Base-by-base conservation (phyloP, 768 basidiomycete species). In the Xerocomellus intermedius region DNA sequence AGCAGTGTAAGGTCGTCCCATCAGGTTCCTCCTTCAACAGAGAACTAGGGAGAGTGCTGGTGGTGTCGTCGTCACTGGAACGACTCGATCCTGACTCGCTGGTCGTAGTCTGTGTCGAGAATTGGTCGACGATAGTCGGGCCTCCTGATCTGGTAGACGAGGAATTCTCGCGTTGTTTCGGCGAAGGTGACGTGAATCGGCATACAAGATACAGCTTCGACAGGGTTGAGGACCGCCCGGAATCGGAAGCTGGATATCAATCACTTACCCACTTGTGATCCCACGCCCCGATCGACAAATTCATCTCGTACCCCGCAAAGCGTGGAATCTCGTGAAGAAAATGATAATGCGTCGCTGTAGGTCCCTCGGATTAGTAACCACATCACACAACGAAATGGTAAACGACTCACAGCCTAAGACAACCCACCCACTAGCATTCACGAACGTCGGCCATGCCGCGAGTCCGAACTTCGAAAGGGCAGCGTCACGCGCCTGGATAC, bases 1-100 rank as follows among this genome's bases (percentile, higher is more conserved):
- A 65, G 58, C 85, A 84, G 68, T 88, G 79, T 2, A 85, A 64
- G 14, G 69, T 73, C 5, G 77, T 77, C 44, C 80, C 82, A 58
- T 83, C 82, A 1, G 37, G 4, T 16, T 32, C 26, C 8, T 24
- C 26, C 9, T 39, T 8, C 10, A 28, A 16, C 2, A 21, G 35
- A 4, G 38, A 35, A 4, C 12, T 2, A 8, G 33, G 8, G 8
- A 32, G 2, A 6, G 19, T 12, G 37, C 16, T 13, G 13, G 30
- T 32, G 32, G 28, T 21, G 16, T 39, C 42, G 2, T 52, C 45
- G 13, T 50, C 47, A 2, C 16, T 33, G 10, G 17, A 43, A 36
- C 8, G 21, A 42, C 21, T 30, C 21, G 46, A 55, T 30, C 44
- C 38, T 1, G 35, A 42, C 13, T 33, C 42, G 10, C 4, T 33